Evolutionary conservation across 331 rosid genomes (phyloP).

Genomic region (Cydonia oblonga): DNA sequence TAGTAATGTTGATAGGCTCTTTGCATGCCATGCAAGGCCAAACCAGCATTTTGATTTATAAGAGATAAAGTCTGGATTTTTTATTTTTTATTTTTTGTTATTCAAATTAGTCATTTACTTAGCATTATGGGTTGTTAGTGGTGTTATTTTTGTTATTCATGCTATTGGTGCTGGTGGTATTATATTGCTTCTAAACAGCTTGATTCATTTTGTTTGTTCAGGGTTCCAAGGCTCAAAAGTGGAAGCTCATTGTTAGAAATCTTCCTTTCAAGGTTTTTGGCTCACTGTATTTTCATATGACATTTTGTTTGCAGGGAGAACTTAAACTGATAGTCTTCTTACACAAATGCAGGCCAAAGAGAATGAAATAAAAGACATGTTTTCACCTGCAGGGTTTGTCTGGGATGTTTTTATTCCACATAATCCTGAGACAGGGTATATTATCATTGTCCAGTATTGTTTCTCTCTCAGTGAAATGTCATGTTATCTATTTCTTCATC

Average conservation of each 20-base stretch:
- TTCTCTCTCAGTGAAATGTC: background rate
- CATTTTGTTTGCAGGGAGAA: constrained; percentile 12
- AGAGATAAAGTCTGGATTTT: background rate
- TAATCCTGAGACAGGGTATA: constrained; percentile 66
- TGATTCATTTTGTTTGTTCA: constrained; percentile 17
- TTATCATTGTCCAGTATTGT: background rate
- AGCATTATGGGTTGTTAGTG: background rate
- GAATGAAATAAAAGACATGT: constrained; percentile 46
- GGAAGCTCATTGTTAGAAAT: constrained; percentile 87
- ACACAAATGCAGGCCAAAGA: constrained; percentile 50
- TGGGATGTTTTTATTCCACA: constrained; percentile 83
- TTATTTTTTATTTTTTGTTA: background rate
- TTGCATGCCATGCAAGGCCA: background rate
- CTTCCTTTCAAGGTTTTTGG: constrained; percentile 79
- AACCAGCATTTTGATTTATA: background rate
- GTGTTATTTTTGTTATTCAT: background rate
- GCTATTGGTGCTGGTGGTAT: background rate
- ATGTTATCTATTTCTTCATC: background rate
- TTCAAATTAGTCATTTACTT: background rate
- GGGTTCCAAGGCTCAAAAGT: constrained; percentile 92
- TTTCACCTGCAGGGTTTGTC: constrained; percentile 70
- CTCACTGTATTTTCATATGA: background rate
- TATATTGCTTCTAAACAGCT: background rate
- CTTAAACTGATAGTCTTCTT: constrained; percentile 19
- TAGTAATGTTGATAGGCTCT: background rate